Conservation (phyloP, 2,329 filamentous ascomycete genomes). For the Pseudocercospora vitis region DNA sequence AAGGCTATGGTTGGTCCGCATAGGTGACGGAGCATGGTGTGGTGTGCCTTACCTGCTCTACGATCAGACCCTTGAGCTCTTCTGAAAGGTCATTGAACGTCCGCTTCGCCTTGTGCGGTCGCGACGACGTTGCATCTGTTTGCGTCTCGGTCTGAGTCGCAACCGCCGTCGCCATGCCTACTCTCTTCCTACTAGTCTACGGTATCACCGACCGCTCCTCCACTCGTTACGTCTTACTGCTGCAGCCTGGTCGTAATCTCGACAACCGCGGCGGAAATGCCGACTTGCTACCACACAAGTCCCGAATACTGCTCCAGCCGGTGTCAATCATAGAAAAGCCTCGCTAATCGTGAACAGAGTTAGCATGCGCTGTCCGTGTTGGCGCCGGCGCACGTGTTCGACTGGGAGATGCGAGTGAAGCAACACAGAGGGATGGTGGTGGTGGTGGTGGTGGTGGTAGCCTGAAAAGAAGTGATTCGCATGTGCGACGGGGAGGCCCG, state of each 20-base stretch:
- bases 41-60: conserved; percentile 27
- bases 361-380: not conserved
- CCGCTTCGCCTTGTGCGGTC: conserved; percentile 17
- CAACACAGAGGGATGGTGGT: no score
- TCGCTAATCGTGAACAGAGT: not conserved
- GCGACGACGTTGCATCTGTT: conserved; percentile 15
- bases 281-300: conserved; percentile 14
- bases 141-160: conserved; percentile 24
- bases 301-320: conserved; percentile 1
- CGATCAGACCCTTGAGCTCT: conserved; percentile 30
- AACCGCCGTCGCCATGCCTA: conserved; percentile 25
- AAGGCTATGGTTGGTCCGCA: no score
- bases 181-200: not conserved
- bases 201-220: not conserved
- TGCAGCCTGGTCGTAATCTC: conserved; percentile 6
- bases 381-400: conserved; percentile 1
- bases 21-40: no score
- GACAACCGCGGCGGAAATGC: conserved; percentile 18
- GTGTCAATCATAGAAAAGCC: conserved; percentile 8
- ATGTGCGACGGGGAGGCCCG: not conserved
- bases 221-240: not conserved
- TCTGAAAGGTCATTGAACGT: conserved; percentile 28
- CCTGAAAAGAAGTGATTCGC: no score
- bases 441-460: no score
- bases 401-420: no score